Percentiles rank a stretch among this genome's conserved stretches.
Evolutionary conservation across 176 grass and related monocot genomes (phyloP).

Genomic region (Oryza meridionalis): DNA sequence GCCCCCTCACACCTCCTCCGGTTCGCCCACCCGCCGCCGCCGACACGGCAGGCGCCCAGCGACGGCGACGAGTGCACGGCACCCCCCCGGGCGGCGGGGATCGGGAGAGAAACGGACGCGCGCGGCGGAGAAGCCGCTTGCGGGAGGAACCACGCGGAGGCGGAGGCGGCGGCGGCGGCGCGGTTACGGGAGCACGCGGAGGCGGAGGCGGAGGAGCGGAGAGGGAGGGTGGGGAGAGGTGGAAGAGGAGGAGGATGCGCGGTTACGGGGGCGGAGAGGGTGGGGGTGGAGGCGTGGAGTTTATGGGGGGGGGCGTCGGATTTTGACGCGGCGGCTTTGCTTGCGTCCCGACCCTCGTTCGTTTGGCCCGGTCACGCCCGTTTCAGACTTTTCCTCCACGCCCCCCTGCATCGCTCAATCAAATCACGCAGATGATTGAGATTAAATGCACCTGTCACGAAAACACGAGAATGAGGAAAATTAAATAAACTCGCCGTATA

Average conservation of each 20-base stretch:
- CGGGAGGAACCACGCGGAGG: background rate
- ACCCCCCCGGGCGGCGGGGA: background rate
- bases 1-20: background rate
- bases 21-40: conserved; percentile 10
- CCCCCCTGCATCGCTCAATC: background rate
- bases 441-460: background rate
- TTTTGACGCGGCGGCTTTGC: conserved; percentile 32
- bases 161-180: background rate
- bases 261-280: conserved; percentile 25
- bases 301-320: conserved; percentile 35
- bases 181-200: background rate
- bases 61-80: conserved; percentile 2
- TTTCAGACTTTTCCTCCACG: conserved; percentile 23
- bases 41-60: conserved; percentile 9
- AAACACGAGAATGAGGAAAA: background rate
- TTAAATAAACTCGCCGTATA: background rate
- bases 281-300: conserved; percentile 22
- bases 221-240: background rate
- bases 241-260: background rate
- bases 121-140: background rate
- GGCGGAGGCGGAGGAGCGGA: background rate
- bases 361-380: conserved; percentile 43
- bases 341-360: background rate
- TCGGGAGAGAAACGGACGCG: background rate
- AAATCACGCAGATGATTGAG: background rate